Conservation (phyloP, 192 early-diverging fungal genomes). For the Linnemannia zychae region DNA sequence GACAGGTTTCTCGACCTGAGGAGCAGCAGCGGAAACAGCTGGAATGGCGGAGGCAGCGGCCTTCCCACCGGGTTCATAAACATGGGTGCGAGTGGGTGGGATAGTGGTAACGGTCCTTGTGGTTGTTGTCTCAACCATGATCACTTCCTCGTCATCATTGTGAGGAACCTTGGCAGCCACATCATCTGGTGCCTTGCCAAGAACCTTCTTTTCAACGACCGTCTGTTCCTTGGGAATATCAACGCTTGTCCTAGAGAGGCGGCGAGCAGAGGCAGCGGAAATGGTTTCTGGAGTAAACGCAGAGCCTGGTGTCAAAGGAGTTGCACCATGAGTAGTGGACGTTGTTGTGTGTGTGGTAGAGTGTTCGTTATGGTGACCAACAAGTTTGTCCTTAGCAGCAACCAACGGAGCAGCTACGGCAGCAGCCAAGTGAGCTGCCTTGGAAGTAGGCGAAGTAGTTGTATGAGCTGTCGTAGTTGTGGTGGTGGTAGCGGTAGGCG, state of each 20-base stretch:
- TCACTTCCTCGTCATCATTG: background rate
- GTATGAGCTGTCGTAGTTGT: background rate
- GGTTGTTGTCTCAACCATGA: slow-evolving; percentile 9
- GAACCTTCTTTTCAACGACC: background rate
- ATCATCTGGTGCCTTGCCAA: background rate
- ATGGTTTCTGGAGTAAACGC: no score
- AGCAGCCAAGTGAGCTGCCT: background rate
- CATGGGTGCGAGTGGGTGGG: background rate
- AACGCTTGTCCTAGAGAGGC: no score
- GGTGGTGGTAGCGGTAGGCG: background rate
- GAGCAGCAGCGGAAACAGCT: no score
- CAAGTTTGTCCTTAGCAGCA: background rate
- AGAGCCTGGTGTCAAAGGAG: background rate
- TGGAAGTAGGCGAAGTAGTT: background rate
- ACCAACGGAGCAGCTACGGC: background rate
- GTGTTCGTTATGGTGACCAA: background rate
- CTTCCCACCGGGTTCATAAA: background rate
- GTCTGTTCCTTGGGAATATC: background rate
- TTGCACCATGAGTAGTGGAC: background rate
- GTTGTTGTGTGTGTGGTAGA: background rate
- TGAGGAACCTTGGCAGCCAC: background rate
- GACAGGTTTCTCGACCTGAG: background rate
- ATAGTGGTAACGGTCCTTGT: background rate
- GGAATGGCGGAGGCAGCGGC: background rate
- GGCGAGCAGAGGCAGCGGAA: background rate